Conservation (phyloP, 83 land plant genomes). For the Larix sibirica region DNA sequence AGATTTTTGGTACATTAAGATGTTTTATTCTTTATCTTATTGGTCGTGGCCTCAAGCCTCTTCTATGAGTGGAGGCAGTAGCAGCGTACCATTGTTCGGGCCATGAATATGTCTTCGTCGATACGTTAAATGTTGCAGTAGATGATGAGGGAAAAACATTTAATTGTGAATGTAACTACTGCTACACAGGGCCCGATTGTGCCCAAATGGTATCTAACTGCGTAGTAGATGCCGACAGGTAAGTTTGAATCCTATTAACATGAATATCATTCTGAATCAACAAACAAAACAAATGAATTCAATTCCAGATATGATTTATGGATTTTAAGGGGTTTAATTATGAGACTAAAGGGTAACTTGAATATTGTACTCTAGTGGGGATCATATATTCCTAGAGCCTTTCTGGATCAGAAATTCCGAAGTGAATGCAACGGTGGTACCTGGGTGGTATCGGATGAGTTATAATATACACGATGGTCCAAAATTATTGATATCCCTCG, state of each 20-base stretch:
- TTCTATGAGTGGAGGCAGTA: no score
- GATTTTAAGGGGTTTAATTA: no score
- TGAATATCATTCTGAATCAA: no score
- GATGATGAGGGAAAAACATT: no score
- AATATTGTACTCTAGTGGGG: no score
- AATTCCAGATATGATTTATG: no score
- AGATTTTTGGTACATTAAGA: no score
- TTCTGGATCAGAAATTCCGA: constrained; percentile 46
- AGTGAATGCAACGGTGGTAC: constrained; percentile 29
- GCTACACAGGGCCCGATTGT: constrained; percentile 44
- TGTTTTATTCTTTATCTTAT: no score
- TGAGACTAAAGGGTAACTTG: no score
- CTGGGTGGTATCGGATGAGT: constrained; percentile 62
- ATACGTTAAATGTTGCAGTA: background rate
- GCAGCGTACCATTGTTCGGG: no score
- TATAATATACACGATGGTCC: constrained; percentile 19
- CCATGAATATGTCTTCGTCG: background rate
- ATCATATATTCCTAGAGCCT: constrained; percentile 41
- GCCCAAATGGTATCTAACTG: constrained; percentile 30
- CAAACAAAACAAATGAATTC: no score
- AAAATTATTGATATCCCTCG: constrained; percentile 41
- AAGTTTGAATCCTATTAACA: background rate
- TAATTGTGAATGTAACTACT: constrained; percentile 44
- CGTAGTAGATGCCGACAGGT: constrained; percentile 40
- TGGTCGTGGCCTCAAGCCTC: no score